Percentiles rank a stretch among this genome's conserved stretches.
Evolutionary conservation across 805 yeast species (phyloP).

Genomic region (Sungouiella blattae): DNA sequence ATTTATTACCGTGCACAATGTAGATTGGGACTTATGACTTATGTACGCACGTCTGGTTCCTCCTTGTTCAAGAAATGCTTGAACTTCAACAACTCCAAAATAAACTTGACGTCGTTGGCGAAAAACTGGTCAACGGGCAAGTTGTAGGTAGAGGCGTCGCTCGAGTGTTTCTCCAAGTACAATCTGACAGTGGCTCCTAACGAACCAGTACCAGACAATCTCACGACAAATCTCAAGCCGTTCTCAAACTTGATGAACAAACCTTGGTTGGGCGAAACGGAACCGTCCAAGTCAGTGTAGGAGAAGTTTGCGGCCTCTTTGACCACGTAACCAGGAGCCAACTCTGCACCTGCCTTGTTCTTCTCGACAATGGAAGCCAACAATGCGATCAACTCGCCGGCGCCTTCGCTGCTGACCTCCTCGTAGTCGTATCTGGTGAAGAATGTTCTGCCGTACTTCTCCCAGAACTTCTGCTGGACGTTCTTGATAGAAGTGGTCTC

Average conservation of each 20-base stretch:
- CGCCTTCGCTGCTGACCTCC: constrained; percentile 73
- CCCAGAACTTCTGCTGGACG: constrained; percentile 86
- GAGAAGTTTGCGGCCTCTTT: constrained; percentile 82
- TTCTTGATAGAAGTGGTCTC: constrained; percentile 63
- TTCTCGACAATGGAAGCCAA: constrained; percentile 28
- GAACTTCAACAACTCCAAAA: constrained; percentile 67
- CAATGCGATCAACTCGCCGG: constrained; percentile 59
- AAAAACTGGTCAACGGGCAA: constrained; percentile 66
- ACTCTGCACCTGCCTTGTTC: constrained; percentile 44
- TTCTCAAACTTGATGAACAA: constrained; percentile 74
- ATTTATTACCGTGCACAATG: no score
- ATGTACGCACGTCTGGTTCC: constrained; percentile 88
- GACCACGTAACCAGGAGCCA: constrained; percentile 50
- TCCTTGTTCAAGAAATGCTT: constrained; percentile 73
- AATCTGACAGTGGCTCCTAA: constrained; percentile 96
- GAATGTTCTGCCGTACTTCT: constrained; percentile 91
- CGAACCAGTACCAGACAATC: constrained; percentile 96
- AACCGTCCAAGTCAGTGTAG: constrained; percentile 92
- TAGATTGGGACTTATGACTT: no score
- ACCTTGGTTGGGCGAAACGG: constrained; percentile 85
- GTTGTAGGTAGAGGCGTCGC: constrained; percentile 48
- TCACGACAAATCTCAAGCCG: constrained; percentile 82
- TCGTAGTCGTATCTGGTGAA: constrained; percentile 96
- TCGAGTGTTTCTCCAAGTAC: constrained; percentile 80
- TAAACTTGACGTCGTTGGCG: constrained; percentile 55